phyloP scores from a whole-genome alignment of 495 filamentous ascomycete genomes.

The Daldinia childiae region DNA sequence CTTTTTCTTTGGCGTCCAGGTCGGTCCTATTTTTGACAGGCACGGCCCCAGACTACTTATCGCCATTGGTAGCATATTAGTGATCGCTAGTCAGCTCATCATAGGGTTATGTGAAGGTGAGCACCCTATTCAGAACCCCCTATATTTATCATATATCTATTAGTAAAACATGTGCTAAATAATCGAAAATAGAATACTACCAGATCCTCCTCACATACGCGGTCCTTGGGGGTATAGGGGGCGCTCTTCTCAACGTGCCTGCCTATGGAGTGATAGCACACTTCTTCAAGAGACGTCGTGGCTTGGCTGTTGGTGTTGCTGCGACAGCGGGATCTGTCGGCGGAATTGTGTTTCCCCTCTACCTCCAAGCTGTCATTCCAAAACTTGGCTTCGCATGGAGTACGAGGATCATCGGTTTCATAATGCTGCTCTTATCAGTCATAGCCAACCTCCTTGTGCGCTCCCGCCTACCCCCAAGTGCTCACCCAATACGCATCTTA shows the following conservation, averaged over 20 bases:
- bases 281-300: slow-evolving; percentile 70
- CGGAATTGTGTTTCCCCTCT: slow-evolving; percentile 68
- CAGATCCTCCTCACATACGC: slow-evolving; percentile 72
- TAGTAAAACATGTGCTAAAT: slow-evolving; percentile 18
- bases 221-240: slow-evolving; percentile 64
- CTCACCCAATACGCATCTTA: slow-evolving; percentile 45
- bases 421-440: slow-evolving; percentile 62
- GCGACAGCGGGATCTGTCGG: slow-evolving; percentile 68
- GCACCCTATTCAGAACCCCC: background rate
- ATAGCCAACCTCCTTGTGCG: slow-evolving; percentile 64
- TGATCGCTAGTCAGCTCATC: slow-evolving; percentile 65
- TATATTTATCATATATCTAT: slow-evolving; percentile 9
- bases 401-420: slow-evolving; percentile 67
- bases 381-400: slow-evolving; percentile 66
- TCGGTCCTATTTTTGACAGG: slow-evolving; percentile 73
- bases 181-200: slow-evolving; percentile 61
- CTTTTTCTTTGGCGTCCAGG: slow-evolving; percentile 70
- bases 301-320: slow-evolving; percentile 71
- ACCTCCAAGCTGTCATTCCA: slow-evolving; percentile 60
- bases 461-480: slow-evolving; percentile 58
- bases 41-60: slow-evolving; percentile 66
- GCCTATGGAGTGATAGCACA: slow-evolving; percentile 69
- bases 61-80: slow-evolving; percentile 59
- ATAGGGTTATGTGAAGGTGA: slow-evolving; percentile 58
- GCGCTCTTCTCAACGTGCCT: slow-evolving; percentile 68